Percentiles rank a stretch among this genome's conserved stretches.
Evolutionary conservation across 2,329 filamentous ascomycete genomes (phyloP).

Genomic region (Xylariaceae sp.): DNA sequence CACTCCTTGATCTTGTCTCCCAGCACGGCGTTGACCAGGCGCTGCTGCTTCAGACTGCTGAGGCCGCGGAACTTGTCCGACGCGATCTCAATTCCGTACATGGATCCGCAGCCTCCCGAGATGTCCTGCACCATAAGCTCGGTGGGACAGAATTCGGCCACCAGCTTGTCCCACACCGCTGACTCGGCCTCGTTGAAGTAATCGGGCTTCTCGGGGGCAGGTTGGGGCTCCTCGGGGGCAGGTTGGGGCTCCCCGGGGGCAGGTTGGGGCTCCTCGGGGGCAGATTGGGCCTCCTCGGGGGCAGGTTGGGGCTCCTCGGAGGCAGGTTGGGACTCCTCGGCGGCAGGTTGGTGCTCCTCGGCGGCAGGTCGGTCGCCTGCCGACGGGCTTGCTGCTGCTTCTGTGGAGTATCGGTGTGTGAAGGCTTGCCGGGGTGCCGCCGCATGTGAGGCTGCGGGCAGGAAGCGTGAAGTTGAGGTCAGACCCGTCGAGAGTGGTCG

Average conservation of each 20-base stretch:
- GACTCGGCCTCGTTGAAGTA: slow-evolving; percentile 49
- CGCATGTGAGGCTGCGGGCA: too few species aligned
- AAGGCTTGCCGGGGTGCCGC: too few species aligned
- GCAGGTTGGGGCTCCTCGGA: too few species aligned
- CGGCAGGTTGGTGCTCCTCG: too few species aligned
- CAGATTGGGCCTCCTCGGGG: too few species aligned
- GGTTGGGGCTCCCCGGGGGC: not conserved
- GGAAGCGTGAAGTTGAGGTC: too few species aligned
- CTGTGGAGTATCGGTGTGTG: too few species aligned
- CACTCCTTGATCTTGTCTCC: slow-evolving; percentile 70
- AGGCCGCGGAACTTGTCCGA: slow-evolving; percentile 64
- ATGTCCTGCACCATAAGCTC: slow-evolving; percentile 65
- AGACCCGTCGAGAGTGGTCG: too few species aligned
- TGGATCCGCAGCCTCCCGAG: slow-evolving; percentile 75
- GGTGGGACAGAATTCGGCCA: slow-evolving; percentile 41
- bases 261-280: too few species aligned
- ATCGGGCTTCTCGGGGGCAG: slow-evolving; percentile 34
- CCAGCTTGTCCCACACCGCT: slow-evolving; percentile 48
- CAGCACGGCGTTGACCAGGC: slow-evolving; percentile 68
- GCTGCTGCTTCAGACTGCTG: slow-evolving; percentile 72
- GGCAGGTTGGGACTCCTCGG: too few species aligned
- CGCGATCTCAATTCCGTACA: slow-evolving; percentile 77
- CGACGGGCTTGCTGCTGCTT: too few species aligned
- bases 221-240: slow-evolving; percentile 1
- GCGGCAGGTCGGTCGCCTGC: too few species aligned